Base-by-base conservation (phyloP, 2,329 filamentous ascomycete species). In the Huntiella bhutanensis region DNA sequence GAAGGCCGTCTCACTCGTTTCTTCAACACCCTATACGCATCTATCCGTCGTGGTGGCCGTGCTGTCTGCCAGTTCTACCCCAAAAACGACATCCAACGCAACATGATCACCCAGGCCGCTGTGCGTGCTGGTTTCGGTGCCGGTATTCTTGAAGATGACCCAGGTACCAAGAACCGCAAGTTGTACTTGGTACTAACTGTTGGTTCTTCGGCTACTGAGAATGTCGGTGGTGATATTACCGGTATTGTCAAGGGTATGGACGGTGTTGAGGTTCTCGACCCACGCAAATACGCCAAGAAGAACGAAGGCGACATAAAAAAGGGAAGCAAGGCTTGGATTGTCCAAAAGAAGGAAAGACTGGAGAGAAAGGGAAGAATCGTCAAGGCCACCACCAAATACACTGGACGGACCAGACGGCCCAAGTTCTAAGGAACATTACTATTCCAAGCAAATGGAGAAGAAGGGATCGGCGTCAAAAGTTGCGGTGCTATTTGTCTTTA, bases 41-140 rank as follows among this genome's bases (percentile, higher is more conserved):
- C 77, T 50, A 64, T 98, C 52, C 76, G 78, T 52, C 70, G 91
- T 15, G 91, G 91, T 4, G 91, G 85, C 1, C 73, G 85, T 34
- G 91, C 91, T 0, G 88, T 96, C 11, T 94, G 87, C 59, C 91
- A 98, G 58, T 98, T 98, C 62, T 98, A 98, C 60, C 91, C 91
- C 2, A 94, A 94, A 65, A 96, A 98, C 60, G 82, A 92, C 54
- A 70, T 75, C 52, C 91, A 98, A 65, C 75, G 87, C 57, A 77
- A 73, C 57, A 94, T 98, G 87, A 93, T 98, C 54, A 84, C 80
- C 44, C 72, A 75, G 49, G 91, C 91, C 0, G 91, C 91, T 0
- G 81, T 96, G 51, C 86, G 82, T 58, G 91, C 91, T 1, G 91
- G 91, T 0, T 98, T 98, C 56, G 88, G 91, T 41, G 91, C 91